These are phyloP conservation scores for Cyclotella atomus DNA, from an alignment of 108 stramenopile species.

Conservation along the genomic window DNA sequence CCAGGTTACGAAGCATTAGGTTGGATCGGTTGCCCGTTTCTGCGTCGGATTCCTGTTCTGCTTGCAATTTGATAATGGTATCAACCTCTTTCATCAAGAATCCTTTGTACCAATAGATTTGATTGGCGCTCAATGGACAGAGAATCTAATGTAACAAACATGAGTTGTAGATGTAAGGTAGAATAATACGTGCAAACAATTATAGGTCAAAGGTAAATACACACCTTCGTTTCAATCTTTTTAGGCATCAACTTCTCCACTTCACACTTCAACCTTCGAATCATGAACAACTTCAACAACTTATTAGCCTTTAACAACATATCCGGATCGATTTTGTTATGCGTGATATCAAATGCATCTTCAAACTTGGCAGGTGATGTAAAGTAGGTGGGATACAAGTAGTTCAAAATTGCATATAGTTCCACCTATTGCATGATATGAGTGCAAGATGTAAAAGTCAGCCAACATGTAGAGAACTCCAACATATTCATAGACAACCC, in stretches of 20 bases:
- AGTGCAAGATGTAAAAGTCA: too few species aligned
- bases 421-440: too few species aligned
- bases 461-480: too few species aligned
- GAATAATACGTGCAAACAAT: too few species aligned
- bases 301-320: conserved; percentile 68
- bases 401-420: conserved; percentile 73
- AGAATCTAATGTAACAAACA: conserved; percentile 43
- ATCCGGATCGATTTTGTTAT: conserved; percentile 61
- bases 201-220: too few species aligned
- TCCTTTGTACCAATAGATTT: conserved; percentile 72
- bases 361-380: conserved; percentile 67
- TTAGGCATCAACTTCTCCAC: conserved; percentile 73
- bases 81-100: conserved; percentile 69
- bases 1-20: conserved; percentile 48
- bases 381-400: conserved; percentile 67
- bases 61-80: conserved; percentile 34
- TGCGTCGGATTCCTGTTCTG: conserved; percentile 14
- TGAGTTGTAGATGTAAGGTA: too few species aligned
- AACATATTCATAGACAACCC: too few species aligned
- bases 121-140: conserved; percentile 63
- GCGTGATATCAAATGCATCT: conserved; percentile 76
- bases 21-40: conserved; percentile 11
- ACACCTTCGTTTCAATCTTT: conserved; percentile 77
- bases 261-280: conserved; percentile 69
- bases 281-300: conserved; percentile 72